Base-by-base conservation (phyloP, 352 stramenopile species). In the Hyaloperonospora brassicae region DNA sequence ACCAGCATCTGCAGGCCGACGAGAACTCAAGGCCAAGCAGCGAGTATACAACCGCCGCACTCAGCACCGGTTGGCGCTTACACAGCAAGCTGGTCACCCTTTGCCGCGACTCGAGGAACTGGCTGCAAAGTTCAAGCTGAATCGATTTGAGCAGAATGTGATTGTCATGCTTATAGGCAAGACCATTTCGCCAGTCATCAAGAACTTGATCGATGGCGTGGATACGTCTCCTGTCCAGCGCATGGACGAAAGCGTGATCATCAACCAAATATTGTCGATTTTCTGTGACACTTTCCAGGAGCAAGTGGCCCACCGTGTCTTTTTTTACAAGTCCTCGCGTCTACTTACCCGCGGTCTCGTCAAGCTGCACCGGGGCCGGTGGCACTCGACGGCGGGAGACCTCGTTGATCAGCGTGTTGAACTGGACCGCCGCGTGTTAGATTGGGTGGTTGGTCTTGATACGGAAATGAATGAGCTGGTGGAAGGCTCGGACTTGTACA, bases 151-250 rank as follows among this genome's bases (percentile, higher is more conserved):
- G 60, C 83, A 91, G 59, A 90, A 90, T 47, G 82, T 95, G 57
- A 91, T 95, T 52, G 82, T 93, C 44, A 89, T 95, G 76, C 69
- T 95, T 27, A 93, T 95, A 55, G 85, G 85, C 45, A 92, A 92
- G 56, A 95, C 85, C 2, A 89, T 95, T 61, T 93, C 83, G 47
- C 85, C 85, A 0, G 80, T 95, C 22, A 89, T 95, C 62, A 89
- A 90, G 64, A 90, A 89, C 57, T 71, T 93, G 8, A 77, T 95
- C 39, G 84, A 95, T 56, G 79, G 81, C 22, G 79, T 93, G 42
- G 82, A 93, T 60, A 89, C 66, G 46, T 89, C 80, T 35, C 79
- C 79, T 0, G 84, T 93, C 42, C 84, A 93, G 67, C 79, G 82
- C 45, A 90, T 94, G 79, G 85, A 95, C 51, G 83, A 93, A 57